Evolutionary conservation across 1,284 basidiomycete species (phyloP), one percentile per base, ranked within the genome.

Genomic region (Lignosus rhinocerotis): DNA sequence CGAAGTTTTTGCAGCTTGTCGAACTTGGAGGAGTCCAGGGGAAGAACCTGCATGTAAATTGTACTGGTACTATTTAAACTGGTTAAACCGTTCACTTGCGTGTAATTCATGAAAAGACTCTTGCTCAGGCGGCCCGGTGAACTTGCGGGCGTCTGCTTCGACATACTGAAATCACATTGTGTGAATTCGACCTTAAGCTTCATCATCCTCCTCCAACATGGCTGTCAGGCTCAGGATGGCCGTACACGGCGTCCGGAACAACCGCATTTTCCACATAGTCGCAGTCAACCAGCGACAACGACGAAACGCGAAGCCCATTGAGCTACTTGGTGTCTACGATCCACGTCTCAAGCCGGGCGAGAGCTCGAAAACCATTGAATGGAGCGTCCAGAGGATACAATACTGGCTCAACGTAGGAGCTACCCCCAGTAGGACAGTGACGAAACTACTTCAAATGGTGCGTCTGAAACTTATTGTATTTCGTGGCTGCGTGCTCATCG

Each of bases 401-500:
- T 94, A 94, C 72, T 98, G 96, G 96, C 75, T 98, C 32, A 61
- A 80, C 33, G 84, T 91, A 25, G 96, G 94, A 2, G 96, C 96
- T 34, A 77, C 86, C 65, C 96, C 96, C 0, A 91, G 87, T 48
- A 87, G 86, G 66, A 82, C 88, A 6, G 93, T 92, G 3, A 85
- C 90, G 32, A 88, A 82, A 67, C 68, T 98, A 60, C 75, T 98
- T 66, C 87, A 92, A 71, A 78, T 87, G 78, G 95, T 95, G 70
- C 69, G 92, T 83, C 32, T 56, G 12, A 38, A 52, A 38, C 6
- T 12, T n/a, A 31, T 43, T 45, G 31, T 21, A 32, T 43, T 5
- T 45, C 32, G 14, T 6, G 16, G 31, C 25, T 11, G 32, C 21
- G 42, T 55, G 44, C 50, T 58, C 43, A 39, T 58, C 46, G 67